These are phyloP conservation scores for Furcasterigmium sp. DNA, from an alignment of 2,329 filamentous ascomycete genomes.

Conservation along the genomic window DNA sequence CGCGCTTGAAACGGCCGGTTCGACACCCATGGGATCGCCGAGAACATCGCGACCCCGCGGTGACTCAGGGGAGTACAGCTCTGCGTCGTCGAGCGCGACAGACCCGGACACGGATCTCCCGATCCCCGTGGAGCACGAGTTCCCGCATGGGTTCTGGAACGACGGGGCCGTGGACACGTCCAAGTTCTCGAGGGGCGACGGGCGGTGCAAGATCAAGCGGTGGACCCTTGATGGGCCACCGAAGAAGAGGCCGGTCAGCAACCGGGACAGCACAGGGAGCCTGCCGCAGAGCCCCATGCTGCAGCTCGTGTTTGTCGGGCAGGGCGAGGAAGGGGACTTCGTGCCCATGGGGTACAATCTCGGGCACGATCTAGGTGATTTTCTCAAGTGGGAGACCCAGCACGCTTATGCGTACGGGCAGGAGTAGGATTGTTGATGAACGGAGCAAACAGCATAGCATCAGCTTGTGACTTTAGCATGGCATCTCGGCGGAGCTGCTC, in stretches of 20 bases:
- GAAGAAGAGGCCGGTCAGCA: constrained; percentile 17
- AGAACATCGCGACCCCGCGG: neutral
- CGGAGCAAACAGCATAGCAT: neutral
- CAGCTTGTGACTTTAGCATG: neutral
- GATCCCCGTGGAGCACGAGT: constrained; percentile 29
- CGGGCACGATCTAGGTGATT: constrained; percentile 53
- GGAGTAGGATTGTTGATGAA: neutral
- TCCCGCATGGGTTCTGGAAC: constrained; percentile 27
- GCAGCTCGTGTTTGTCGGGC: constrained; percentile 35
- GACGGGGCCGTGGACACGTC: constrained; percentile 22
- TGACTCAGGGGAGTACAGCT: neutral
- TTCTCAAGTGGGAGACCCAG: constrained; percentile 51
- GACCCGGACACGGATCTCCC: constrained; percentile 28
- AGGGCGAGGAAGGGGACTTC: constrained; percentile 23
- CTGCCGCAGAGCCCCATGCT: constrained; percentile 47
- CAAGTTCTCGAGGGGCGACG: constrained; percentile 23
- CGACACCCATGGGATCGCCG: neutral
- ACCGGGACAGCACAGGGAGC: constrained; percentile 17
- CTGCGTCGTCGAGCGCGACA: constrained; percentile 9
- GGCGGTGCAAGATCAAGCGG: constrained; percentile 19
- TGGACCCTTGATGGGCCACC: constrained; percentile 30
- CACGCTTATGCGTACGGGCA: constrained; percentile 32
- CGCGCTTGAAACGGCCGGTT: constrained; percentile 22
- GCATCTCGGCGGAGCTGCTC: no score
- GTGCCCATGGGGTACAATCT: constrained; percentile 59